Evolutionary conservation across 805 yeast genomes (phyloP), one percentile per base, ranked within the genome.

Genomic region (Candida dajiaensis): DNA sequence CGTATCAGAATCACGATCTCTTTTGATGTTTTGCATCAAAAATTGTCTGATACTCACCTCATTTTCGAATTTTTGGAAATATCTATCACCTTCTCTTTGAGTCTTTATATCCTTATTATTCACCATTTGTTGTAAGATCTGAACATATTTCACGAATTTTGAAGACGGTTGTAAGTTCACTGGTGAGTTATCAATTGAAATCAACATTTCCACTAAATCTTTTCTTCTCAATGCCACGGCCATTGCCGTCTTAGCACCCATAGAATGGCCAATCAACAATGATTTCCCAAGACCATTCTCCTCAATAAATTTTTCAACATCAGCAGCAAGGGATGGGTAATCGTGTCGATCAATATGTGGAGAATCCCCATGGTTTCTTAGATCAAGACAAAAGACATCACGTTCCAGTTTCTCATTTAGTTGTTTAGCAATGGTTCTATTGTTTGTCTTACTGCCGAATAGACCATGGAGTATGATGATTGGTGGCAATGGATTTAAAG

Each of bases 181-280:
- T 0, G 99, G 98, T 0, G 97, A 88, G 62, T 90, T 92, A 58
- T 92, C 99, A 7, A 94, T 95, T 6, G 89, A 70, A 4, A 90
- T 77, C 41, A 89, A 57, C 67, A 81, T 72, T 13, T 77, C 70
- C 6, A 82, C 80, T 11, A 81, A 54, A 1, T 77, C 75, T 0
- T 90, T 92, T 20, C 76, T 70, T 43, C 89, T 70, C 48, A 94
- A 68, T 0, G 88, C 83, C 6, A 85, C 70, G 0, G 94, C 89
- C 97, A 92, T 90, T 6, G 84, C 97, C 0, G 92, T 77, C 59
- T 92, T 90, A 5, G 96, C 99, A 7, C 99, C 99, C 94, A 87
- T 84, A 0, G 92, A 84, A 61, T 85, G 94, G 0, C 95, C 95
- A 16, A 85, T 67, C 18, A 85, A 49, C n/a, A 85, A 77, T 0